Percentiles rank a stretch among this genome's conserved stretches.
Evolutionary conservation across 768 basidiomycete genomes (phyloP).

Genomic region (Gymnopilus junonius): DNA sequence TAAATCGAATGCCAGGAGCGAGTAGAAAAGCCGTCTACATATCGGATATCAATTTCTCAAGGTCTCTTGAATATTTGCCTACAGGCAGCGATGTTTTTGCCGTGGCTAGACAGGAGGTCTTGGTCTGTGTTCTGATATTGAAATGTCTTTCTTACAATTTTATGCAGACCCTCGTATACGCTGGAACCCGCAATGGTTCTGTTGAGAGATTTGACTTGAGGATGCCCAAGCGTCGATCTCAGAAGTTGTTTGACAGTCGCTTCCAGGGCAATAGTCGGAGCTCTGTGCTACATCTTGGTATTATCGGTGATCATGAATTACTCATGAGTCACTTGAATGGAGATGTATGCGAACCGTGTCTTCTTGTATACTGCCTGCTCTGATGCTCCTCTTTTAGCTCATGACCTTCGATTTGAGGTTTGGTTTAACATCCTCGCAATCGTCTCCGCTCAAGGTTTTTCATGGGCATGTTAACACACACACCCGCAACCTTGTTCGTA

Average conservation of each 20-base stretch:
- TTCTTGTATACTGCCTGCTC: background rate
- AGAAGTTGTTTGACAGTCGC: slow-evolving; percentile 43
- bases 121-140: slow-evolving; percentile 12
- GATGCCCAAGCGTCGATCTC: slow-evolving; percentile 34
- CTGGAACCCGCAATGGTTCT: slow-evolving; percentile 64
- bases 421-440: slow-evolving; percentile 25
- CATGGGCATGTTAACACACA: slow-evolving; percentile 63
- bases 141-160: background rate
- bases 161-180: slow-evolving; percentile 51
- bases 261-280: slow-evolving; percentile 37
- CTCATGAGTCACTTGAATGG: slow-evolving; percentile 65
- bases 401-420: slow-evolving; percentile 68
- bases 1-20: slow-evolving; percentile 44
- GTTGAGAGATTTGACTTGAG: slow-evolving; percentile 65
- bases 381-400: slow-evolving; percentile 42
- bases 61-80: slow-evolving; percentile 41
- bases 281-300: slow-evolving; percentile 58
- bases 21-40: slow-evolving; percentile 55
- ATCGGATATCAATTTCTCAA: slow-evolving; percentile 48
- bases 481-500: slow-evolving; percentile 53
- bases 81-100: slow-evolving; percentile 70
- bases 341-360: slow-evolving; percentile 42
- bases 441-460: slow-evolving; percentile 50
- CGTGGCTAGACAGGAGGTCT: slow-evolving; percentile 55
- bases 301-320: slow-evolving; percentile 54